Conservation (phyloP, 2,329 filamentous ascomycete species). For the Geosmithia morbida region DNA sequence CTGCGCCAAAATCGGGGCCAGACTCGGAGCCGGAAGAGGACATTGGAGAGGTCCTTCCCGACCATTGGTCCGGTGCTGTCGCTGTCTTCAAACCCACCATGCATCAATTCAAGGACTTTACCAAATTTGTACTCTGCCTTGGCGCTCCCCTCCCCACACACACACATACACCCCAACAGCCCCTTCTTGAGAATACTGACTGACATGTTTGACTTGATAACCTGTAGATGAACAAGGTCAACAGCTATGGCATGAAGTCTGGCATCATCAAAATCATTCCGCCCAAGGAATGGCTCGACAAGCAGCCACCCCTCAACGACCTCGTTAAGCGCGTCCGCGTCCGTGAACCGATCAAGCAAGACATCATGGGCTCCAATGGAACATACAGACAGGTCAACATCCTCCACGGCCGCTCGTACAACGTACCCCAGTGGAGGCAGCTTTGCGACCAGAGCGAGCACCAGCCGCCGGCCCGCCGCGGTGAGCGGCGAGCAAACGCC, state of each 20-base stretch:
- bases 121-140: slow-evolving; percentile 56
- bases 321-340: slow-evolving; percentile 84
- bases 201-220: not conserved
- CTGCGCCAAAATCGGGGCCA: slow-evolving; percentile 11
- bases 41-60: slow-evolving; percentile 66
- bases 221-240: slow-evolving; percentile 59
- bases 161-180: not conserved
- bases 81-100: slow-evolving; percentile 93
- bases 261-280: slow-evolving; percentile 95
- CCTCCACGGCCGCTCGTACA: slow-evolving; percentile 90
- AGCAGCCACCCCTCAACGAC: slow-evolving; percentile 66
- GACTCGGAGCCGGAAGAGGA: slow-evolving; percentile 31
- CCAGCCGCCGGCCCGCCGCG: slow-evolving; percentile 82
- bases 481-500: slow-evolving; percentile 56
- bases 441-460: slow-evolving; percentile 91
- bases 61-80: slow-evolving; percentile 82
- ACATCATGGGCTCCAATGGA: slow-evolving; percentile 91
- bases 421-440: slow-evolving; percentile 88
- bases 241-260: slow-evolving; percentile 92
- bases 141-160: not conserved
- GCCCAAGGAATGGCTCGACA: slow-evolving; percentile 81
- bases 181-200: not conserved
- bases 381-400: slow-evolving; percentile 97
- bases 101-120: slow-evolving; percentile 89
- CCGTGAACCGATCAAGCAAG: slow-evolving; percentile 94